Evolutionary conservation across 495 filamentous ascomycete genomes (phyloP), one percentile per base, ranked within the genome.

Genomic region (Lasiosphaeria miniovina): DNA sequence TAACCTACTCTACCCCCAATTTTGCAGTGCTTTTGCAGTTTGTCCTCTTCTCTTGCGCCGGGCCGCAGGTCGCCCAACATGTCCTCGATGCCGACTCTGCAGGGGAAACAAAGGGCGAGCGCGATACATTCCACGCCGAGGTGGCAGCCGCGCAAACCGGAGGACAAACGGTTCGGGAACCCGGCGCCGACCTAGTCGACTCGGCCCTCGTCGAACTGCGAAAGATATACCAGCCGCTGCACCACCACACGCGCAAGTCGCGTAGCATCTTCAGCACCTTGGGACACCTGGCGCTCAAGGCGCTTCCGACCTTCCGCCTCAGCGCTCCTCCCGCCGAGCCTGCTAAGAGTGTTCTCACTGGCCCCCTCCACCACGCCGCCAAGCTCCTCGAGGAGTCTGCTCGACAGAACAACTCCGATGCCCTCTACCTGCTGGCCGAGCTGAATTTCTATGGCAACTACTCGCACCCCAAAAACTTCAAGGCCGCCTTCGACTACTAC

Each of bases 371-470:
- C 15, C 75, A 82, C 24, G 92, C 90, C 1, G 88, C 96, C 41
- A 79, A 80, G 54, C 80, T 93, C 49, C 79, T 99, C 56, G 82
- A 90, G 65, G 77, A 84, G 43, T 90, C 95, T 31, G 90, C 90
- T 35, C 75, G 84, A 33, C 76, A 87, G 60, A 86, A 88, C 57
- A 89, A 94, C 67, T 78, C 90, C 3, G 94, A 98, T 72, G 95
- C 95, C 32, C 86, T 97, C 51, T 96, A 88, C 69, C 77, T 96
- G 15, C 78, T 99, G 15, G 95, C 90, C 36, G 90, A 98, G 73
- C 88, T 98, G 86, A 96, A 92, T 71, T 96, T 97, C 73, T 91
- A 94, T 70, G 95, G 94, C 71, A 96, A 97, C 72, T 98, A 84
- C 74, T 86, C 91, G 6, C 82, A 97, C 71, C 93, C 94, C 3